These are phyloP conservation scores for Nitzschia inconspicua DNA, from an alignment of 108 stramenopile species.

Conservation along the genomic window DNA sequence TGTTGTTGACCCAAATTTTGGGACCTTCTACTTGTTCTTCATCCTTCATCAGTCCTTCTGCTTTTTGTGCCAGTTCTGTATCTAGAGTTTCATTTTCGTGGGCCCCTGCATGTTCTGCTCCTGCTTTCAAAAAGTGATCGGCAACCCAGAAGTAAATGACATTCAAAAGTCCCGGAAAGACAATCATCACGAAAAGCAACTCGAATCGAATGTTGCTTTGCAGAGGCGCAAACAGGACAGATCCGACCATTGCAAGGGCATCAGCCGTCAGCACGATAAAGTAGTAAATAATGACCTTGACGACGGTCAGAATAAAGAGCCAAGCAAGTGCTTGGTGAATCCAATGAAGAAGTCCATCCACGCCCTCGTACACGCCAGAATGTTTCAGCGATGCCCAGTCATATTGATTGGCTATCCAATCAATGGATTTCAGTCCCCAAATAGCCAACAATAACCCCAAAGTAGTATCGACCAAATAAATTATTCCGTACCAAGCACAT, in stretches of 20 bases:
- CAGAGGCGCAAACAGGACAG: conserved; percentile 70
- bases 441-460: conserved; percentile 78
- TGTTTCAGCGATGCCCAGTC: conserved; percentile 78
- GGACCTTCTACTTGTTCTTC: conserved; percentile 12
- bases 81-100: conserved; percentile 45
- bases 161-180: conserved; percentile 88
- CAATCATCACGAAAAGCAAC: conserved; percentile 89
- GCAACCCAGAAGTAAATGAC: conserved; percentile 93
- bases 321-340: conserved; percentile 71
- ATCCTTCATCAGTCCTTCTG: conserved; percentile 24
- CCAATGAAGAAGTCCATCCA: conserved; percentile 73
- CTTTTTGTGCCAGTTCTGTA: conserved; percentile 25
- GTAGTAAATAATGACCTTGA: conserved; percentile 72
- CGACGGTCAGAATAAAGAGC: conserved; percentile 72
- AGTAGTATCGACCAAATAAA: conserved; percentile 84
- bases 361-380: conserved; percentile 82
- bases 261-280: conserved; percentile 66
- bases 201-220: conserved; percentile 83
- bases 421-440: conserved; percentile 60
- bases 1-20: conserved; percentile 6
- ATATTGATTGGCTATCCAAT: conserved; percentile 51
- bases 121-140: conserved; percentile 83
- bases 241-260: conserved; percentile 63
- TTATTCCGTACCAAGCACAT: conserved; percentile 92
- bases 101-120: conserved; percentile 41